A percentile compares a stretch with the other conserved stretches of the same genome.
Conservation (phyloP, 129 eudicot species). For the Saposhnikovia divaricata region DNA sequence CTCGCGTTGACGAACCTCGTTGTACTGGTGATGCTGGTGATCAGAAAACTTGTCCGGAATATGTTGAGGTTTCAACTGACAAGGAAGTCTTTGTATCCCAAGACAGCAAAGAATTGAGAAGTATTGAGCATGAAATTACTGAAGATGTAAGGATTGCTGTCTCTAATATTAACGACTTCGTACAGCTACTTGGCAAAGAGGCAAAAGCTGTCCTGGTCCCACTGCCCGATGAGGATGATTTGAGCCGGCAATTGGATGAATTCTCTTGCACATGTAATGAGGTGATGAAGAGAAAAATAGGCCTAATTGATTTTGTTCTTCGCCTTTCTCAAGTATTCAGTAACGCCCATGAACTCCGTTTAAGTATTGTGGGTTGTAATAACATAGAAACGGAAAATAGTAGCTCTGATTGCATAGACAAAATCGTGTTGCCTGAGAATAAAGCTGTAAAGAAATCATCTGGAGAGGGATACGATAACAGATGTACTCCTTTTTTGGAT, state of each 20-base stretch:
- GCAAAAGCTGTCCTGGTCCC: slow-evolving; percentile 45
- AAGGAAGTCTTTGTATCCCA: slow-evolving; percentile 20
- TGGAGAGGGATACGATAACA: slow-evolving; percentile 41
- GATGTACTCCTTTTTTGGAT: slow-evolving; percentile 67
- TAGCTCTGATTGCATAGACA: slow-evolving; percentile 90
- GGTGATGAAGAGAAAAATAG: slow-evolving; percentile 24
- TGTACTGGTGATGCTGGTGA: slow-evolving; percentile 7
- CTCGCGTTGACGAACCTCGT: slow-evolving; percentile 5
- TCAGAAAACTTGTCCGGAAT: slow-evolving; percentile 17
- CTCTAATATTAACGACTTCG: slow-evolving; percentile 58
- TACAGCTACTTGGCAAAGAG: slow-evolving; percentile 53
- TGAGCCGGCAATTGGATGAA: slow-evolving; percentile 36
- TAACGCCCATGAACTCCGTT: slow-evolving; percentile 47
- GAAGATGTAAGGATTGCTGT: slow-evolving; percentile 53
- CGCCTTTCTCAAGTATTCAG: slow-evolving; percentile 51
- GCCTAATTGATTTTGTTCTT: slow-evolving; percentile 44
- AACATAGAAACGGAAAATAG: slow-evolving; percentile 45
- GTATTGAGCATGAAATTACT: slow-evolving; percentile 8
- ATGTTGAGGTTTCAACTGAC: slow-evolving; percentile 15
- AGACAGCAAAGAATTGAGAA: slow-evolving; percentile 17
- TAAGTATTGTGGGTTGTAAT: slow-evolving; percentile 50
- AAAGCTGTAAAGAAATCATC: slow-evolving; percentile 32
- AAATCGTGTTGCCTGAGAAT: slow-evolving; percentile 83
- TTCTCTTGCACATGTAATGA: slow-evolving; percentile 41
- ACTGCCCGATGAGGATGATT: slow-evolving; percentile 41